phyloP scores from a whole-genome alignment of 208 protist genomes.

The Crithidia brevicula region DNA sequence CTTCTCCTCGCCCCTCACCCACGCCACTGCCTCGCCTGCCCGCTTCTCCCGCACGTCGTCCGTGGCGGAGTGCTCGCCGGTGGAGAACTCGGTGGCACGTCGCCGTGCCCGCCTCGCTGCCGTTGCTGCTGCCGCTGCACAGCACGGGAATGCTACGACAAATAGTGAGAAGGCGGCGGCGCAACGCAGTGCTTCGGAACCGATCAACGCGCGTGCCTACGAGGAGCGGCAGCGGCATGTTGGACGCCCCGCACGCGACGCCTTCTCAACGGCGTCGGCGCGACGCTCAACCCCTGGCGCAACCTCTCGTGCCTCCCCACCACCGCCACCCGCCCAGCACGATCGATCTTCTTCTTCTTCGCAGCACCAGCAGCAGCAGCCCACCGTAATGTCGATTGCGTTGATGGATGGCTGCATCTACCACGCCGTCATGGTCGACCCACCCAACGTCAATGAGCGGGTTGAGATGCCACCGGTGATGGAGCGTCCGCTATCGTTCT shows the following conservation, averaged over 20 bases:
- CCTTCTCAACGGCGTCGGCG: neutral
- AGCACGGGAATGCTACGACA: neutral
- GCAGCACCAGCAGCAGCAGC: neutral
- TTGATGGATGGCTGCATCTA: constrained; percentile 21
- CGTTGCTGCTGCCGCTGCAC: neutral
- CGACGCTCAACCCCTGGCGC: neutral
- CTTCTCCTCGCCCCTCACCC: neutral
- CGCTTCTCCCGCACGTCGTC: constrained; percentile 16
- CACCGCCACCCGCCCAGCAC: neutral
- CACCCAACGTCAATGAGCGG: constrained; percentile 2
- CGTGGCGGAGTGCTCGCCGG: constrained; percentile 5
- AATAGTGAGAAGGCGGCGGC: neutral
- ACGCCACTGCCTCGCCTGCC: neutral
- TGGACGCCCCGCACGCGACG: neutral
- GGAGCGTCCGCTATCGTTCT: constrained; percentile 19
- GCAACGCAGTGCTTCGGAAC: constrained; percentile 8
- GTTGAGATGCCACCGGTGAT: constrained; percentile 10
- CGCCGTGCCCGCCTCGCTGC: constrained; percentile 8
- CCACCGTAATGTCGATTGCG: neutral
- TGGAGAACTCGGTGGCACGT: constrained; percentile 8
- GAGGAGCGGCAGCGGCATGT: constrained; percentile 1
- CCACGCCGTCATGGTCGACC: constrained; percentile 17
- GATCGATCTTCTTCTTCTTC: neutral
- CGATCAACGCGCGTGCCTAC: constrained; percentile 12
- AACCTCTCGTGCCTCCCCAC: neutral